These are phyloP conservation scores for Russula ochroleuca DNA, from an alignment of 768 basidiomycete genomes.

Conservation along the genomic window DNA sequence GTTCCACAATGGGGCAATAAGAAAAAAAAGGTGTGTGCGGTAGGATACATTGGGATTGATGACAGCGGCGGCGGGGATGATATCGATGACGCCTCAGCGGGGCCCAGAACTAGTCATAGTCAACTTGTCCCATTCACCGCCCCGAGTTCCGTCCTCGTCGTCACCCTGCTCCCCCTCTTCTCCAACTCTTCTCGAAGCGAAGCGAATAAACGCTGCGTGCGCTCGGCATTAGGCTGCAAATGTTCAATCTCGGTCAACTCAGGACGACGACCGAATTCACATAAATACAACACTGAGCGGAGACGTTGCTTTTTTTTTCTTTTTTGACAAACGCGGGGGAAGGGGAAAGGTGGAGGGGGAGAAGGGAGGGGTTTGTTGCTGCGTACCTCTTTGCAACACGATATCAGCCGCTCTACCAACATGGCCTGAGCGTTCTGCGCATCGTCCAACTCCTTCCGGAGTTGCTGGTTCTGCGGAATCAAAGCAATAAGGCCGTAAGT, in stretches of 20 bases:
- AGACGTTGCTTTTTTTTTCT: neutral
- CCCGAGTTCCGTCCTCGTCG: constrained; percentile 30
- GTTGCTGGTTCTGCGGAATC: constrained; percentile 51
- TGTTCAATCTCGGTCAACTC: constrained; percentile 21
- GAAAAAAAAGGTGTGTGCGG: constrained; percentile 2
- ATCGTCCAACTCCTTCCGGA: constrained; percentile 76
- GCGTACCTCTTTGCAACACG: constrained; percentile 83
- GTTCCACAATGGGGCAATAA: neutral
- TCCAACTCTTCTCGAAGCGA: constrained; percentile 82
- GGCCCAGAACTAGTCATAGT: neutral
- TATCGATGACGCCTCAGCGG: neutral
- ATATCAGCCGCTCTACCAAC: constrained; percentile 78
- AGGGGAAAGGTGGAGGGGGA: too few species aligned
- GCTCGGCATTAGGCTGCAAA: constrained; percentile 71
- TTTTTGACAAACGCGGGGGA: neutral
- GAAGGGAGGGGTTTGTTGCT: neutral
- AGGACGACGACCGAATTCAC: constrained; percentile 12
- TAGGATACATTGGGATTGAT: constrained; percentile 18
- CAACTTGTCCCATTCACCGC: constrained; percentile 15
- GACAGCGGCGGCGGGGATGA: neutral
- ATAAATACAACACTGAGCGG: neutral
- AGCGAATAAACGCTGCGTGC: constrained; percentile 74
- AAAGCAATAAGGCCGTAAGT: neutral
- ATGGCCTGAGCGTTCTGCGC: constrained; percentile 71
- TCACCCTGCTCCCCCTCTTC: constrained; percentile 55